These are phyloP conservation scores for Drechslerella dactyloides DNA, from an alignment of 2,329 filamentous ascomycete genomes.

Conservation along the genomic window DNA sequence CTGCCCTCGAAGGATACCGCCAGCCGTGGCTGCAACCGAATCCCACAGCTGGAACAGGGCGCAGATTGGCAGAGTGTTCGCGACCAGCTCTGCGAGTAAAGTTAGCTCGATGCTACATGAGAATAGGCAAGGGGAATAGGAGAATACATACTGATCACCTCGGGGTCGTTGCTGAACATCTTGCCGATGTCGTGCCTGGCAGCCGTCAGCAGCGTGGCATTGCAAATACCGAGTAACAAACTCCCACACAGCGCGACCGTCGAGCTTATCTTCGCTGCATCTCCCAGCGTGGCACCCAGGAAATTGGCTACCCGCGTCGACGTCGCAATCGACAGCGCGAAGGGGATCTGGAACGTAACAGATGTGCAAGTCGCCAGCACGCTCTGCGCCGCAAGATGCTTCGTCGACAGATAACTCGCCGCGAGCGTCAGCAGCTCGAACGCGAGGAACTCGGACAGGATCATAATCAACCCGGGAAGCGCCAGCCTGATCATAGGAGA, in stretches of 20 bases:
- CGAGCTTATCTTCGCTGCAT: slow-evolving; percentile 76
- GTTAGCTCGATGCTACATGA: not conserved
- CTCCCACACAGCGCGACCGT: slow-evolving; percentile 67
- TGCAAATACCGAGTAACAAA: slow-evolving; percentile 76
- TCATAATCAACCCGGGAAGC: slow-evolving; percentile 88
- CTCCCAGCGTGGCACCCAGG: slow-evolving; percentile 82
- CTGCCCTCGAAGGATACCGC: slow-evolving; percentile 83
- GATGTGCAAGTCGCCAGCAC: slow-evolving; percentile 78
- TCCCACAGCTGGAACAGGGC: slow-evolving; percentile 92
- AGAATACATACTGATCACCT: slow-evolving; percentile 64
- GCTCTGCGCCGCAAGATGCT: slow-evolving; percentile 71
- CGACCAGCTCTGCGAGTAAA: slow-evolving; percentile 63
- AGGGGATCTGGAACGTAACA: slow-evolving; percentile 88
- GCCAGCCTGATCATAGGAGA: slow-evolving; percentile 72
- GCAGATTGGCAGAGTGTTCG: slow-evolving; percentile 75
- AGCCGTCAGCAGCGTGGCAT: slow-evolving; percentile 71
- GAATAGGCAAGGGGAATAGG: not conserved
- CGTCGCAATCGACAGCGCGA: slow-evolving; percentile 85
- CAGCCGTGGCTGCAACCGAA: slow-evolving; percentile 76
- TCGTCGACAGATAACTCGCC: slow-evolving; percentile 77
- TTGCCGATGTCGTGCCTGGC: slow-evolving; percentile 76
- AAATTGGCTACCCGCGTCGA: slow-evolving; percentile 90
- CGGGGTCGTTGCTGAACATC: slow-evolving; percentile 76
- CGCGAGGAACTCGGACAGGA: slow-evolving; percentile 88
- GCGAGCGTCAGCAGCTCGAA: slow-evolving; percentile 91